Percentiles rank a stretch among this genome's conserved stretches.
Conservation (phyloP, 768 basidiomycete species). For the Imleria badia region DNA sequence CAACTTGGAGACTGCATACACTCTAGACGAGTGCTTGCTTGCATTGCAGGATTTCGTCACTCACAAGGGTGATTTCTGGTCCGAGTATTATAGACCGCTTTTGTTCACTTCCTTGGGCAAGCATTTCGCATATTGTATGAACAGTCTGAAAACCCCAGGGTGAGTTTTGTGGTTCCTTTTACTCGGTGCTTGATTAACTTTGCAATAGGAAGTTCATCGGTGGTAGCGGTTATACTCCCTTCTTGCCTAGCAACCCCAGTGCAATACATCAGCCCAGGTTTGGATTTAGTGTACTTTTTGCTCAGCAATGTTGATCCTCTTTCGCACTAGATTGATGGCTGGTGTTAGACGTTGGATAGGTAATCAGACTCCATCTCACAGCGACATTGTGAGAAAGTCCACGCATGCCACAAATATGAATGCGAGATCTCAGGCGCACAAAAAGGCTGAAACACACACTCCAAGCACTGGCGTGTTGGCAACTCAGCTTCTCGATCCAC, state of each 20-base stretch:
- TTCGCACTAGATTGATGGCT: slow-evolving; percentile 58
- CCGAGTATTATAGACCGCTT: slow-evolving; percentile 83
- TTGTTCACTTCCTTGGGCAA: slow-evolving; percentile 83
- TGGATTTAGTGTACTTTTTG: slow-evolving; percentile 19
- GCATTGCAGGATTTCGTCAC: slow-evolving; percentile 62
- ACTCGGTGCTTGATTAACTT: background rate
- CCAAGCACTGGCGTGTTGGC: slow-evolving; percentile 62
- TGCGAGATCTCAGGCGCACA: slow-evolving; percentile 29
- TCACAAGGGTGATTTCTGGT: slow-evolving; percentile 74
- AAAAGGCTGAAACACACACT: slow-evolving; percentile 26
- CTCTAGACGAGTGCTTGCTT: slow-evolving; percentile 59
- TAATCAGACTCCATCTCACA: slow-evolving; percentile 43
- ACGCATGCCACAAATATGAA: slow-evolving; percentile 27
- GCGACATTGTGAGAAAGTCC: slow-evolving; percentile 43
- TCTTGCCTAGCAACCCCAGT: slow-evolving; percentile 55
- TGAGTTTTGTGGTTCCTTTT: slow-evolving; percentile 30
- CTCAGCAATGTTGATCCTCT: slow-evolving; percentile 9
- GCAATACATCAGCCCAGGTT: slow-evolving; percentile 41
- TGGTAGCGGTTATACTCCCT: slow-evolving; percentile 73
- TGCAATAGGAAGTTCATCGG: slow-evolving; percentile 61
- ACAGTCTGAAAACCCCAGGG: slow-evolving; percentile 83
- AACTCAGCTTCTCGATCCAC: slow-evolving; percentile 55
- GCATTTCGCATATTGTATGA: slow-evolving; percentile 93
- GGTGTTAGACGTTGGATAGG: slow-evolving; percentile 80
- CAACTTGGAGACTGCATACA: slow-evolving; percentile 67